Evolutionary conservation across 1,139 yeast species (phyloP), one percentile per base, ranked within the genome.

Genomic region (Suhomyces atakaporum): DNA sequence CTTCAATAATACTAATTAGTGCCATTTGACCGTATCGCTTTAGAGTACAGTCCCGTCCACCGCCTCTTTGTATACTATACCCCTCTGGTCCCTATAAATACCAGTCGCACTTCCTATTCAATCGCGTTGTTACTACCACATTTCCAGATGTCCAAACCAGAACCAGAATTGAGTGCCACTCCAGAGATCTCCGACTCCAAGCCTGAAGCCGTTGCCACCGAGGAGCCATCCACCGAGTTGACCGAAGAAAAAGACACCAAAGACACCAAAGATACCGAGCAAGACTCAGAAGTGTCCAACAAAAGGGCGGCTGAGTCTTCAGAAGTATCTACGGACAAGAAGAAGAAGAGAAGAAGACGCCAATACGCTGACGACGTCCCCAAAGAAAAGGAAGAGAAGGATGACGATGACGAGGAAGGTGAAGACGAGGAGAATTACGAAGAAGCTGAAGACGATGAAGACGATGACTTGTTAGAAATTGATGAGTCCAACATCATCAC

Each of bases 401-500:
- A 69, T 3, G 84, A 75, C 3, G 71, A 73, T 23, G 75, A 69
- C 22, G 81, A 71, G 5, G 51, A 40, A 5, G 65, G 58, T 27
- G 77, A 73, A n/a, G 45, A 43, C 16, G 50, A 45, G 16, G 50
- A 46, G 29, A 48, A 46, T 12, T 49, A 51, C n/a, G 51, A 43
- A 10, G 56, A 49, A 6, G 54, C 43, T 3, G 84, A 78, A 16
- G 79, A 73, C 15, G 78, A 70, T 25, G 94, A 81, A 25, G 95
- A 86, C 28, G 95, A 87, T 52, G 94, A 84, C 50, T 70, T 88
- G 51, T 77, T 77, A 12, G 96, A 86, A 60, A 87, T 90, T 50
- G 96, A 89, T 56, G 73, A 84, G 27, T 69, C 90, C 31, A 90
- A 90, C 61, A 89, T 89, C 56, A 86, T 89, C 45, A 73, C 84